Conservation (phyloP, 805 yeast genomes). For the Spathaspora arborariae region DNA sequence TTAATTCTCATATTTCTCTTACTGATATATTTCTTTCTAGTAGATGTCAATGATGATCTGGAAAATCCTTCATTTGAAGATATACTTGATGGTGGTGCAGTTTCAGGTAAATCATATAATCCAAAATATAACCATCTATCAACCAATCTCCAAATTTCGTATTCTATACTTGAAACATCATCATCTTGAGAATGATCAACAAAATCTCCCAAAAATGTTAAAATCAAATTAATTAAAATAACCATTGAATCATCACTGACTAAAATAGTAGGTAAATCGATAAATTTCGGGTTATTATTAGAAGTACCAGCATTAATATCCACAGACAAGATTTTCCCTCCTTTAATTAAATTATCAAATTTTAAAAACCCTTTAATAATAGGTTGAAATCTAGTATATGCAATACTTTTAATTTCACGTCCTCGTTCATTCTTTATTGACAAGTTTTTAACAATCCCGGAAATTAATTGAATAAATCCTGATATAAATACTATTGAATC, state of each 20-base stretch:
- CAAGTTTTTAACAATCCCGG: constrained; percentile 30
- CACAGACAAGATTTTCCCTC: constrained; percentile 6
- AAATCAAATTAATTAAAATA: constrained; percentile 29
- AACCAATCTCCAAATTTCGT: constrained; percentile 60
- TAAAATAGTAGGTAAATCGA: constrained; percentile 18
- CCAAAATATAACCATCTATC: constrained; percentile 65
- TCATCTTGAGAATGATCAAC: constrained; percentile 36
- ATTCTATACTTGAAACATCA: constrained; percentile 26
- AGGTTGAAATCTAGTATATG: constrained; percentile 32
- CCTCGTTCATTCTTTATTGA: constrained; percentile 19
- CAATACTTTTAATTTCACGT: constrained; percentile 20
- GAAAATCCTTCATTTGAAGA: not conserved
- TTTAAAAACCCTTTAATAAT: constrained; percentile 31
- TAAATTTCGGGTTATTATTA: constrained; percentile 9
- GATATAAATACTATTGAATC: constrained; percentile 74
- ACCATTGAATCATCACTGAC: constrained; percentile 36
- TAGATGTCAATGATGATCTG: constrained; percentile 4
- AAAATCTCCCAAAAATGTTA: constrained; percentile 51
- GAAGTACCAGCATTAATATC: constrained; percentile 2
- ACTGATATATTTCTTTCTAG: constrained; percentile 15
- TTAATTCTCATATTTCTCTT: constrained; percentile 17
- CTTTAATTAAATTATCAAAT: constrained; percentile 34
- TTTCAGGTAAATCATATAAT: constrained; percentile 7
- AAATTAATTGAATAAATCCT: constrained; percentile 65
- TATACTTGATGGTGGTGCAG: constrained; percentile 3